Evolutionary conservation across 2,329 filamentous ascomycete genomes (phyloP), one percentile per base, ranked within the genome.

Genomic region (Cylindrodendrum hubeiense): DNA sequence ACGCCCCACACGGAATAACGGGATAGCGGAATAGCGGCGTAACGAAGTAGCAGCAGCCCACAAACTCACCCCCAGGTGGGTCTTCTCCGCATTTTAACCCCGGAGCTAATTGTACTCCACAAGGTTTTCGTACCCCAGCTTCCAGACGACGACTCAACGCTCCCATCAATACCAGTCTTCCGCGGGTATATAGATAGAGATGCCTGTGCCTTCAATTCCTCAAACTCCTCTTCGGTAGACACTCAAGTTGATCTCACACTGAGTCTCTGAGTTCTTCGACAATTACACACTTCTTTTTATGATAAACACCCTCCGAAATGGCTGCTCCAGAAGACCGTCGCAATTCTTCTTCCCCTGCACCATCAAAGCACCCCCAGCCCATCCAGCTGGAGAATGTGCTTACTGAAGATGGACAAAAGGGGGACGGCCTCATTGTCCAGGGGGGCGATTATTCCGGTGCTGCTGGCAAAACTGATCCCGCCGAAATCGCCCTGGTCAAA

Each of bases 401-500:
- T n/a, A 6, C 15, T 8, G 37, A n/a, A 39, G n/a, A 17, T 4
- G 37, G n/a, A n/a, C 15, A 39, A 3, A n/a, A 39, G 4, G 37
- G 54, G 21, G 47, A 39, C 4, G 22, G 49, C 3, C 7, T 30
- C 2, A 19, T 30, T 2, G 34, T 26, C 13, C 17, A 17, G 12
- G 28, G 17, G 6, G 65, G 57, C 17, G 63, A 67, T 15, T 66
- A 67, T 34, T 66, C 63, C 9, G 72, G 72, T 13, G 71, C 66
- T 9, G 78, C 80, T 15, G 37, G 19, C 15, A 74, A 74, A 37
- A 68, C 63, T 1, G 65, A 71, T 26, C 72, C 71, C 24, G 66
- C 56, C 3, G 72, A 74, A 55, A 74, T 73, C 34, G 65, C 69
- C 2, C 63, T 74, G 2, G 72, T 74, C 6, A 49, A 72, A 7